Base-by-base conservation (phyloP, 2,329 filamentous ascomycete genomes). In the Monilinia fructicola region DNA sequence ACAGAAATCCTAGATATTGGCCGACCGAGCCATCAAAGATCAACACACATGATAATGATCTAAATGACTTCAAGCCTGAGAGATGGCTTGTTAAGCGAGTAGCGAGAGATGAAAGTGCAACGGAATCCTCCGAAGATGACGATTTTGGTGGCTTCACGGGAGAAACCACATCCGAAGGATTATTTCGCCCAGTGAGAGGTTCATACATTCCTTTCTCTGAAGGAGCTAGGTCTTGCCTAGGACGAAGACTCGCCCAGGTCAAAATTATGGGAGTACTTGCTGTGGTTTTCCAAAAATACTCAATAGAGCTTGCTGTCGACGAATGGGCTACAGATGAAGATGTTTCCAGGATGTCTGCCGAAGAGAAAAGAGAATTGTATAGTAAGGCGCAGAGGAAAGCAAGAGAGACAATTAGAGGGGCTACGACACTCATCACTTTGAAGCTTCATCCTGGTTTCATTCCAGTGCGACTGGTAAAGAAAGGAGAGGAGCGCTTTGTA, bases 401-500 rank as follows among this genome's bases (percentile, higher is more conserved):
- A 3, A 69, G 65, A 61, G 54, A 54, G 60, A 70, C 54, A 16
- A 67, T 72, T 14, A 67, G 69, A 66, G 64, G 64, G n/a, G 87
- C 89, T 71, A 82, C 79, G 38, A 84, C 84, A n/a, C 77, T 91
- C 66, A 82, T 94, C 68, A 93, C 91, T 68, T 79, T 94, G 71
- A 90, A 92, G 78, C 80, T 94, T 77, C 82, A 87, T 7, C 80
- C 83, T 65, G 85, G 71, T 5, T 73, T 68, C 54, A 72, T 94
- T 44, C 88, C 89, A 0, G 79, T 94, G 52, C 79, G 90, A 69
- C 77, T 94, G 70, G 88, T 91, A 12, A 86, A 79, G 78, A 85
- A 88, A 71, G 90, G 90, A 0, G 78, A 84, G 70, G 91, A 93
- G 81, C 83, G 84, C 73, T 93, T 93, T 78, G 78, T 85, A 48